phyloP scores from a whole-genome alignment of 1,284 basidiomycete genomes.

The Porodaedalea pini region DNA sequence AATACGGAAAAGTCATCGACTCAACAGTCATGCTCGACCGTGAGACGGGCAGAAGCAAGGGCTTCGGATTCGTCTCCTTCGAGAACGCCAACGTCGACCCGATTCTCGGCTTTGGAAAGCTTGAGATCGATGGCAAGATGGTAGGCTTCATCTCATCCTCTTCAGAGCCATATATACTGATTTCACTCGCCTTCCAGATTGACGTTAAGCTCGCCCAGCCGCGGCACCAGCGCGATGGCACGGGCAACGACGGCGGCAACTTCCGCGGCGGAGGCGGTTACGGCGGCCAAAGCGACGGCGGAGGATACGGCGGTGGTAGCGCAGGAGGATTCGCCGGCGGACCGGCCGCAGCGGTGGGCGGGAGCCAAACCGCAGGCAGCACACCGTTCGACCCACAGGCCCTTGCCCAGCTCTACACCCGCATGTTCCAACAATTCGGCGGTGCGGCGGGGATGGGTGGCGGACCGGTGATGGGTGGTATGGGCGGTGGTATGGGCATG shows the following conservation, averaged over 20 bases:
- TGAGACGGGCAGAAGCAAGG: constrained; percentile 92
- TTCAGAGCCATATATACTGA: background rate
- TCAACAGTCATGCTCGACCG: constrained; percentile 99
- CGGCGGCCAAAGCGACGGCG: constrained; percentile 26
- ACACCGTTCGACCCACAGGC: constrained; percentile 79
- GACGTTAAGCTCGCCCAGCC: constrained; percentile 94
- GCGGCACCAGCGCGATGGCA: constrained; percentile 66
- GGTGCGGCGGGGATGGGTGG: constrained; percentile 44
- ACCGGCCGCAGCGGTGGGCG: constrained; percentile 21
- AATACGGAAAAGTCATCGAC: constrained; percentile 91
- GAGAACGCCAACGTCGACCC: constrained; percentile 85
- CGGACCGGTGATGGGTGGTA: constrained; percentile 34
- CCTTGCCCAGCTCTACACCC: constrained; percentile 73
- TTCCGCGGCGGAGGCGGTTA: constrained; percentile 19
- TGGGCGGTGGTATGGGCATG: constrained; percentile 29
- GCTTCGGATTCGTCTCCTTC: constrained; percentile 97
- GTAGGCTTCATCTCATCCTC: constrained; percentile 43
- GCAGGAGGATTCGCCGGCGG: constrained; percentile 24
- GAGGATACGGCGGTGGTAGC: constrained; percentile 29
- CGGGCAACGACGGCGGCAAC: constrained; percentile 15
- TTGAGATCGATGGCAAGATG: constrained; percentile 90
- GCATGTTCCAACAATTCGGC: constrained; percentile 77
- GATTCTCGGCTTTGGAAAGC: constrained; percentile 79
- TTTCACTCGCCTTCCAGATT: constrained; percentile 51
- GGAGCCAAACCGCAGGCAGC: constrained; percentile 34